phyloP scores from a whole-genome alignment of 176 grass and related monocot species.

The Aegilops longissima region DNA sequence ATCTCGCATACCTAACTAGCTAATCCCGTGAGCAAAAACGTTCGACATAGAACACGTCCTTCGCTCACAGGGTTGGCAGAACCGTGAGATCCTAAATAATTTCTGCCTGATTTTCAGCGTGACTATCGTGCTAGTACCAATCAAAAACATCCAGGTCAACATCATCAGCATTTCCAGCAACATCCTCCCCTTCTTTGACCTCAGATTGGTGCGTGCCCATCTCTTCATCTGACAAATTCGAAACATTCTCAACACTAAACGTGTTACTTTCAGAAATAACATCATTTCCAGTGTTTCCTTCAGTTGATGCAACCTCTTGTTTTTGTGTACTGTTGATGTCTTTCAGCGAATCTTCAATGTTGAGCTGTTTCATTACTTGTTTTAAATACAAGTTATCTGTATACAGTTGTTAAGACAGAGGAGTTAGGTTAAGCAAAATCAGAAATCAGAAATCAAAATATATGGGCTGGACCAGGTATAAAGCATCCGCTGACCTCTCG shows the following conservation, averaged over 20 bases:
- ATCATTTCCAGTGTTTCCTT: conserved; percentile 22
- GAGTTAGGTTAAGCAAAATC: not conserved
- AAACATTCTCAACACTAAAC: conserved; percentile 17
- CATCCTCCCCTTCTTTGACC: conserved; percentile 24
- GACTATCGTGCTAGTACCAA: conserved; percentile 42
- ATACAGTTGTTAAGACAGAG: conserved; percentile 23
- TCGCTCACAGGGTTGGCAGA: not conserved
- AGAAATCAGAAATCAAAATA: conserved; percentile 20
- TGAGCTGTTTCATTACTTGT: conserved; percentile 75
- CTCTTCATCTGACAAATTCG: conserved; percentile 26
- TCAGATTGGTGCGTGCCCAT: not conserved
- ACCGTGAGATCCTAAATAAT: not conserved
- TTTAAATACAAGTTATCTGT: conserved; percentile 81
- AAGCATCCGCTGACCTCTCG: conserved; percentile 43
- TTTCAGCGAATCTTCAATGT: conserved; percentile 39
- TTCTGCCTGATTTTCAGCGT: not conserved
- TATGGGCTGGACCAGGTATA: not conserved
- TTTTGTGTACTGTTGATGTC: conserved; percentile 24
- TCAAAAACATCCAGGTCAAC: conserved; percentile 51
- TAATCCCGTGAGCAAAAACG: not conserved
- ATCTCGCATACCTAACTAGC: not conserved
- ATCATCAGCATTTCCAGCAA: conserved; percentile 39
- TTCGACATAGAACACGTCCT: not conserved
- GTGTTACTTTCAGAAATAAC: conserved; percentile 1
- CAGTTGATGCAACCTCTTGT: conserved; percentile 32